Evolutionary conservation across 768 basidiomycete genomes (phyloP), one percentile per base, ranked within the genome.

Genomic region (Peribolospora baueri): DNA sequence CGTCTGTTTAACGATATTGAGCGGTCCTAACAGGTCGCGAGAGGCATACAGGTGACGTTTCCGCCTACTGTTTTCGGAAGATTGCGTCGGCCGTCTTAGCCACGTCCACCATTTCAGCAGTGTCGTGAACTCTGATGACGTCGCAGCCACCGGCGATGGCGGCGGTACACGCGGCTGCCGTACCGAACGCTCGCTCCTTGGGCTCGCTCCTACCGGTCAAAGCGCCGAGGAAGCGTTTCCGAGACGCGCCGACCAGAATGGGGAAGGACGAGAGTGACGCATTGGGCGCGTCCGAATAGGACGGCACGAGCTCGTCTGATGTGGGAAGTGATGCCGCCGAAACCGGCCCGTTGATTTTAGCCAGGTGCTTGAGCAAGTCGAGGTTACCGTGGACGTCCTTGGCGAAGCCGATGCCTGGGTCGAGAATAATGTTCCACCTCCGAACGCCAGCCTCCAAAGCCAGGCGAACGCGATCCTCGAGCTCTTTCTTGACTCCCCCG

Each of bases 321-420:
- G 42, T 51, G 2, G 37, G n/a, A 41, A 5, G 10, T 6, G 8
- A 49, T 54, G 25, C 45, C 3, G 71, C 69, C 57, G 80, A 82
- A 47, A 66, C 66, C 14, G 56, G 61, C 37, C 48, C 54, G 47
- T 50, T 59, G 46, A 84, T 53, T 9, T 65, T 51, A 58, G 65
- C 14, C 64, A 72, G 52, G 70, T 73, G 60, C 7, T 79, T 72
- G 51, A 97, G 65, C 8, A 91, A 62, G 58, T 73, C 71, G 42
- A 86, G 59, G 66, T 91, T 90, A 4, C 75, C 84, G 39, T 78
- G 73, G 3, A 79, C 65, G 0, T 77, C 75, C 68, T 95, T 95
- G 67, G 88, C 91, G 66, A 95, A 98, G 42, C 93, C 91, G 53
- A 97, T 70, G 0, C 91, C 91, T 3, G 91, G 85, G 68, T 95